Base-by-base conservation (phyloP, 306 rosid species). In the Gastrolobium bilobum region DNA sequence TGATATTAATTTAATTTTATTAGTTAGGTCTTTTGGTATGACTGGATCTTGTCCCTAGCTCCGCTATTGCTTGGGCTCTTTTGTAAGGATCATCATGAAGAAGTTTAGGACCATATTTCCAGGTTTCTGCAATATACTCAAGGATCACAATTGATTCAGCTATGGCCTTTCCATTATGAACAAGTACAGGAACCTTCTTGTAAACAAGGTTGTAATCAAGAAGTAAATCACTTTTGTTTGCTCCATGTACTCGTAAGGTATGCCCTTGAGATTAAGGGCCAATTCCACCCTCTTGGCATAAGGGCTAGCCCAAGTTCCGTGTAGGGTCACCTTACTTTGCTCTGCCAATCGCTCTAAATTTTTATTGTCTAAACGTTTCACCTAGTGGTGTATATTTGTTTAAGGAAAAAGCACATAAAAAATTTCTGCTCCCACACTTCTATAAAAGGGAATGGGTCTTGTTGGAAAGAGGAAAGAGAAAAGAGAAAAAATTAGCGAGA, bases 241-340 rank as follows among this genome's bases (percentile, higher is more conserved):
- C 11, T 80, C 84, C 26, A 84, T 82, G 13, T 75, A 75, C 47
- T 85, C 84, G 14, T 54, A 85, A 15, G 86, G 73, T 76, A 78
- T 64, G 50, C 75, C 83, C 75, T 85, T 85, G 1, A 74, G 10
- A 47, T 70, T 79, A 33, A 85, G 77, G 76, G 84, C 84, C 14
- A 82, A 5, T 70, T 79, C 80, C 47, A 79, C 86, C 69, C 76
- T 70, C 84, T 60, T 82, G 0, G 4, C 71, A 73, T 0, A 82
- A 54, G 89, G 84, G 70, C 89, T 82, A 5, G 40, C 20, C 89
- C 86, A 86, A 34, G 6, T 13, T 33, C 86, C 88, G 10, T 65
- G 80, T 2, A 84, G 73, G 42, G 51, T 81, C 83, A 84, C 85
- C 44, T 63, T 77, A 35, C 31, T 13, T 73, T 72, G 66, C 67